A percentile compares a stretch with the other conserved stretches of the same genome.
Evolutionary conservation across 768 basidiomycete genomes (phyloP).

Genomic region (Exsudoporus frostii): DNA sequence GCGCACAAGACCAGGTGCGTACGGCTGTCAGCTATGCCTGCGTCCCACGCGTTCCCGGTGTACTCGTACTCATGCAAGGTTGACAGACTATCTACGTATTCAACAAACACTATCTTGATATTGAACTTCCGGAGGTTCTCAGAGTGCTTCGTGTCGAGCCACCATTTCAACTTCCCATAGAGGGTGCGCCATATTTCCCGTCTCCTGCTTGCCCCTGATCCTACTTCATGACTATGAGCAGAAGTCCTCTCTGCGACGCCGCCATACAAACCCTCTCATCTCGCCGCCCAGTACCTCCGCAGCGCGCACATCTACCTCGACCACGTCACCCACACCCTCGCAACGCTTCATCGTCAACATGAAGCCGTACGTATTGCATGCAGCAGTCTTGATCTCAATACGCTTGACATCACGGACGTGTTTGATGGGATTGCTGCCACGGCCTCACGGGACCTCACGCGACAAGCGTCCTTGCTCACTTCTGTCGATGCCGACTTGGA

Average conservation of each 20-base stretch:
- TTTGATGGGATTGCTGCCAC: constrained; percentile 59
- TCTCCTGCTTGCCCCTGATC: not conserved
- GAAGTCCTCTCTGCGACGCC: constrained; percentile 65
- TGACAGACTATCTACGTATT: constrained; percentile 73
- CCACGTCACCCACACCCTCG: constrained; percentile 48
- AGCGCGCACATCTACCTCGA: constrained; percentile 65
- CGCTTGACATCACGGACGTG: constrained; percentile 66
- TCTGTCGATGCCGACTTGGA: constrained; percentile 71
- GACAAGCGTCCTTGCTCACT: constrained; percentile 58
- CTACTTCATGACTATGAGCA: constrained; percentile 20
- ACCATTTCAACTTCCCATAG: constrained; percentile 64
- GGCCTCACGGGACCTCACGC: constrained; percentile 61
- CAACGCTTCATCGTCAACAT: constrained; percentile 61
- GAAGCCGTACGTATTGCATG: constrained; percentile 74
- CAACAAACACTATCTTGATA: constrained; percentile 77
- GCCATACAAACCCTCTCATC: constrained; percentile 64
- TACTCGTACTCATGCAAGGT: constrained; percentile 11
- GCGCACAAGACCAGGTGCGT: constrained; percentile 69
- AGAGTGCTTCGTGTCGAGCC: constrained; percentile 59
- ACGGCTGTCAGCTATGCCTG: not conserved
- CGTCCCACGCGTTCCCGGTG: not conserved
- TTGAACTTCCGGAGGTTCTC: constrained; percentile 63
- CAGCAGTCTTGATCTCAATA: constrained; percentile 65
- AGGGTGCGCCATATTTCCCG: constrained; percentile 44
- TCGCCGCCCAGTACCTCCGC: constrained; percentile 64